These are phyloP conservation scores for Euphorbia lathyris DNA, from an alignment of 345 rosid species.

Conservation along the genomic window DNA sequence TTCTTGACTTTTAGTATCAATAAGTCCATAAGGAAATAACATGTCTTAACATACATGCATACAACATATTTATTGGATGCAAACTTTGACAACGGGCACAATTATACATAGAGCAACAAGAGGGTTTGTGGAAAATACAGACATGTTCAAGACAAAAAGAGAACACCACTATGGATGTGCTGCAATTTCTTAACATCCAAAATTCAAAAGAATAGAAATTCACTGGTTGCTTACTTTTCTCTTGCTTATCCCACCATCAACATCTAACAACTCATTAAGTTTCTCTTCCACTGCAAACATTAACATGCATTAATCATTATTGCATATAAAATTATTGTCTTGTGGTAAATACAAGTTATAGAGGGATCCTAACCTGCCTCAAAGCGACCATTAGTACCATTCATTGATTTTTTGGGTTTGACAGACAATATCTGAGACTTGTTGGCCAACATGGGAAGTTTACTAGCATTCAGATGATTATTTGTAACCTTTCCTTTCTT, in stretches of 20 bases:
- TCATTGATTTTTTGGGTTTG: constrained; percentile 58
- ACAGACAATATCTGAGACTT: constrained; percentile 47
- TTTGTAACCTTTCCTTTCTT: constrained; percentile 55
- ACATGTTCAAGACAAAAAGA: constrained; percentile 1
- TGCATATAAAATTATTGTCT: not conserved
- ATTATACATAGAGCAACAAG: no score
- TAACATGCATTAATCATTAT: constrained; percentile 8
- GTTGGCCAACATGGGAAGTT: constrained; percentile 45
- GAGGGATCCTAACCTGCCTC: constrained; percentile 62
- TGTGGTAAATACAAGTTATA: not conserved
- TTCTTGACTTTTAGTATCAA: not conserved
- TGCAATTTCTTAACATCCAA: not conserved
- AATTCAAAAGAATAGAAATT: not conserved
- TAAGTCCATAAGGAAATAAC: not conserved
- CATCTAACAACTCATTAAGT: constrained; percentile 91
- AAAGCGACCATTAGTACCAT: constrained; percentile 66
- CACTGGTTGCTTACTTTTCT: constrained; percentile 60
- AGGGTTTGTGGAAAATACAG: no score
- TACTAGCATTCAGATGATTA: constrained; percentile 40
- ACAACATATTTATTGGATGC: not conserved
- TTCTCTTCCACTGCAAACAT: constrained; percentile 85
- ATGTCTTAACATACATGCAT: not conserved
- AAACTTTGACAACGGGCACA: not conserved
- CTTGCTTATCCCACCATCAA: constrained; percentile 87
- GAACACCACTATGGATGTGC: not conserved